phyloP scores from a whole-genome alignment of 1,284 basidiomycete genomes.

The Ceratobasidium sp. region DNA sequence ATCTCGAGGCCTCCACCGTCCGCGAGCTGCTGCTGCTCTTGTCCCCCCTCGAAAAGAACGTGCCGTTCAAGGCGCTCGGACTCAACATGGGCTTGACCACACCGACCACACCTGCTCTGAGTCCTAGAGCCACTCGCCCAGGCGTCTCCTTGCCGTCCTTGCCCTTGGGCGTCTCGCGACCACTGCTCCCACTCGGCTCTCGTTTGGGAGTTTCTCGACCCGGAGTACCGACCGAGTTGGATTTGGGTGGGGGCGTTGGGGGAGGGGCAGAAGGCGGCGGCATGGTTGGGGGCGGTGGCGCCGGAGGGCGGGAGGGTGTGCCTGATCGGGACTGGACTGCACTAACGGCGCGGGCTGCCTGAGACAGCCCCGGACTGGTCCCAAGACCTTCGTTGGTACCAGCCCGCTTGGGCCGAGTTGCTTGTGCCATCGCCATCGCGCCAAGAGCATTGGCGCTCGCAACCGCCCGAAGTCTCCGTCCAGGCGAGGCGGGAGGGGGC shows the following conservation, averaged over 20 bases:
- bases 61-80: constrained; percentile 20
- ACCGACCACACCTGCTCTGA: constrained; percentile 26
- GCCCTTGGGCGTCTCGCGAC: constrained; percentile 25
- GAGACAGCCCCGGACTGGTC: constrained; percentile 2
- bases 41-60: constrained; percentile 32
- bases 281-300: constrained; percentile 16
- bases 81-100: constrained; percentile 33
- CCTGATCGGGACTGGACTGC: constrained; percentile 8
- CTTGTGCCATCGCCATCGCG: constrained; percentile 8
- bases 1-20: constrained; percentile 23
- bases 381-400: constrained; percentile 32
- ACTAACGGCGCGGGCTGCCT: neutral
- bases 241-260: constrained; percentile 21
- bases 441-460: constrained; percentile 29
- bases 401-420: constrained; percentile 24
- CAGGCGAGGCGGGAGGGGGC: constrained; percentile 27
- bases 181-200: constrained; percentile 3
- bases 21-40: constrained; percentile 12
- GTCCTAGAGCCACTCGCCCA: constrained; percentile 2
- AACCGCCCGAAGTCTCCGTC: constrained; percentile 20
- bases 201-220: constrained; percentile 24
- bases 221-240: neutral
- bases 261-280: constrained; percentile 19
- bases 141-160: constrained; percentile 30
- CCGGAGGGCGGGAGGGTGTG: neutral